Base-by-base conservation (phyloP, 176 grass and related monocot genomes). In the Oryza rufipogon region DNA sequence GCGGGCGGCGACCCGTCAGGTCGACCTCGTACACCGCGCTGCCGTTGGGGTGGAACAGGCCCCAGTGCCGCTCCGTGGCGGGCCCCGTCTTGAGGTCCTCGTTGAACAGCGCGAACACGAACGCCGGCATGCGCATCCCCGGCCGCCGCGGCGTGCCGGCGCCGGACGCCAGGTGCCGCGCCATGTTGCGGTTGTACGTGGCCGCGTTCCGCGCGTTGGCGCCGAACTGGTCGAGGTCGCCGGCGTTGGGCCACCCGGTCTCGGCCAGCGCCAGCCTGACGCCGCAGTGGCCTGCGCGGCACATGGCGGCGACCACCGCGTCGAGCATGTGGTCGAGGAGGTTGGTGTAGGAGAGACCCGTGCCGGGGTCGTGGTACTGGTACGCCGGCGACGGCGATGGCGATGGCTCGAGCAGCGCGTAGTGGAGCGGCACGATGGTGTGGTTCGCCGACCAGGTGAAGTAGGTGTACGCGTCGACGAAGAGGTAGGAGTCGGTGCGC, bases 321-420 rank as follows among this genome's bases (percentile, higher is more conserved):
- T 95, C 90, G 19, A 95, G 90, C 83, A 92, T 92, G 60, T 95
- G 88, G 75, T 92, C 90, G 7, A 95, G 68, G 19, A 95, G 86
- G 61, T 92, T 92, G 48, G 41, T 68, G 78, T 88, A 95, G 8
- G 61, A 86, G 19, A 92, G 69, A 39, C 78, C 86, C 33, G 75
- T 92, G 0, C 74, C 82, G 0, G 68, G 58, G 66, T 92, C 87
- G 60, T 78, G 54, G 81, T 92, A 82, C 54, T 65, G 44, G 74
- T 66, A 82, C 77, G 22, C 73, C 51, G 51, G 16, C 51, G 51
- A 0, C 51, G 51, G 51, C 51, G 51, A 6, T 25, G 65, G 25
- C 25, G 25, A 25, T 25, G 25, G 63, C 58, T 84, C 69, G 44
- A 92, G 87, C 25, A 95, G 81, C 28, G 90, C 92, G 54, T 92